Base-by-base conservation (phyloP, 2,329 filamentous ascomycete species). In the Ceratocystis cubensis region DNA sequence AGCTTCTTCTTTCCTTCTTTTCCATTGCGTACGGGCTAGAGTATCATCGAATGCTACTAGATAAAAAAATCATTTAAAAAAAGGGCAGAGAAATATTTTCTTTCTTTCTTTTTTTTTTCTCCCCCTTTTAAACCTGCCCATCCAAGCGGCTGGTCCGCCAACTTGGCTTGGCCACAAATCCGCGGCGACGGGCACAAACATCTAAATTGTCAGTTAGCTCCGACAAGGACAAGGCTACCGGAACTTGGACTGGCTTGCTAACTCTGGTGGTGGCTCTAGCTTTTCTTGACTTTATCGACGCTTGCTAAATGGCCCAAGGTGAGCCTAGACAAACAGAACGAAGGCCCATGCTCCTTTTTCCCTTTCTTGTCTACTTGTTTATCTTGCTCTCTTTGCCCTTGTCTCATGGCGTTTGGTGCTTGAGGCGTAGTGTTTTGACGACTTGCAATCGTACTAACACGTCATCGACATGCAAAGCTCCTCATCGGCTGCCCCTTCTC, bases 311-410 rank as follows among this genome's bases (percentile, higher is more conserved):
- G 10, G 10, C 15, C 22, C 8, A 17, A 57, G 53, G 8, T 5
- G 8, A 28, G 22, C 25, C 53, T 28, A 57, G 10, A 28, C 53
- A 30, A 5, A 17, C 10, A 20, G 22, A 25, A 48, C 45, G 45
- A 50, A 20, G 46, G 46, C 46, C 59, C 59, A 45, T 62, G 33
- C 59, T 62, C 30, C 59, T 62, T 62, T 20, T 61, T 45, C 28
- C 41, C 59, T 41, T 20, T 44, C n/a, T 59, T 59, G 53, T 59
- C 30, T 28, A 28, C 53, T 57, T 30, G 30, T 57, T 57, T 30
- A 57, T 22, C 53, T 28, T 6, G 22, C 30, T 30, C 6, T 50
- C 46, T 50, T 20, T 50, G 7, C 6, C n/a, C 20, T 22, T 50
- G 17, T 50, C 17, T 50, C 46, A 8, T 50, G 5, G 28, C 28